Evolutionary conservation across 1,284 basidiomycete species (phyloP).

Genomic region (Vanrija pseudolonga): DNA sequence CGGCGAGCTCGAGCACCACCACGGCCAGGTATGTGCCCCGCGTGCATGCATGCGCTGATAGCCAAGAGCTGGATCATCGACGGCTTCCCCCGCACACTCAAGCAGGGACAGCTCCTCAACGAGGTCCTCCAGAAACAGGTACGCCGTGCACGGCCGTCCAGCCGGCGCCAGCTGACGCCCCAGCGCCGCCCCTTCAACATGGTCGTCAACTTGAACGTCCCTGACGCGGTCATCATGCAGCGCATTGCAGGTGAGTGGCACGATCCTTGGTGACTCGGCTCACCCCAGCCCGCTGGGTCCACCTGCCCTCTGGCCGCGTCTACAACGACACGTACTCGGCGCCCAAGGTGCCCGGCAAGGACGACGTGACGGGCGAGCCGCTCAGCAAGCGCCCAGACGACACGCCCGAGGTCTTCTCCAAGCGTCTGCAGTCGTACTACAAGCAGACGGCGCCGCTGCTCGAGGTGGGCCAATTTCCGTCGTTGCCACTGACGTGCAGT

Average conservation of each 20-base stretch:
- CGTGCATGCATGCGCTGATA: slow-evolving; percentile 27
- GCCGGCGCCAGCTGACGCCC: slow-evolving; percentile 56
- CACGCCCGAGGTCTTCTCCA: slow-evolving; percentile 79
- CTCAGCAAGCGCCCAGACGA: slow-evolving; percentile 88
- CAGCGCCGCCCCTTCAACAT: slow-evolving; percentile 63
- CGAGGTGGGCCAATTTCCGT: slow-evolving; percentile 31
- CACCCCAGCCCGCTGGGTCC: slow-evolving; percentile 79
- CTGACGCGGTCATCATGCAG: slow-evolving; percentile 81
- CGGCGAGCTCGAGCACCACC: slow-evolving; percentile 43
- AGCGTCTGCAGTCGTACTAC: slow-evolving; percentile 77
- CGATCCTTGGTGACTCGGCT: neutral
- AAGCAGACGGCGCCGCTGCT: slow-evolving; percentile 82
- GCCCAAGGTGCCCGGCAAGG: slow-evolving; percentile 77
- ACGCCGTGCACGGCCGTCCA: slow-evolving; percentile 44
- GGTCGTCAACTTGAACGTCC: slow-evolving; percentile 86
- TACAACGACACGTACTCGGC: slow-evolving; percentile 91
- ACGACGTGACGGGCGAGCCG: slow-evolving; percentile 90
- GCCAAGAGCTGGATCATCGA: slow-evolving; percentile 77
- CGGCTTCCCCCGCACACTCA: slow-evolving; percentile 90
- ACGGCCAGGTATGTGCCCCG: slow-evolving; percentile 34
- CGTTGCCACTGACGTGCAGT: slow-evolving; percentile 42
- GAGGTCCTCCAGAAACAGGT: slow-evolving; percentile 43
- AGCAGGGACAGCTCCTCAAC: slow-evolving; percentile 82
- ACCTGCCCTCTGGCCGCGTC: slow-evolving; percentile 85
- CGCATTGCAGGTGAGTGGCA: slow-evolving; percentile 65